Evolutionary conservation across 148 eudicot genomes (phyloP).

Genomic region (Spergularia bocconei): DNA sequence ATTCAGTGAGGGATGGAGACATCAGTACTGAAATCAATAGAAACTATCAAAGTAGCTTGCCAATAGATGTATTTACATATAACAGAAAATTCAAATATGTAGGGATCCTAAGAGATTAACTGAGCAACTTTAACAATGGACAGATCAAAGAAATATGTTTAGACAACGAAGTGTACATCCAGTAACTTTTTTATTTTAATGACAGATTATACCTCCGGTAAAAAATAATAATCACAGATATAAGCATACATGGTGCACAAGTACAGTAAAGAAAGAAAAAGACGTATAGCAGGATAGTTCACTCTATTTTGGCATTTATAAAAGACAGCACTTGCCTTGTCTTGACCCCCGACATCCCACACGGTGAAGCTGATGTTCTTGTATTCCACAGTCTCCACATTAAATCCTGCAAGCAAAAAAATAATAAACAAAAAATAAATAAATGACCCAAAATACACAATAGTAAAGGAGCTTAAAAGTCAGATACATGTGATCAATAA

Average conservation of each 20-base stretch:
- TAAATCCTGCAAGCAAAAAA: constrained; percentile 21
- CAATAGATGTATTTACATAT: background rate
- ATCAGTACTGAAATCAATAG: background rate
- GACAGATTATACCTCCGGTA: background rate
- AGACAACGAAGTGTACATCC: background rate
- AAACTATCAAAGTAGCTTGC: background rate
- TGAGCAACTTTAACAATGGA: background rate
- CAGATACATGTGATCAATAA: background rate
- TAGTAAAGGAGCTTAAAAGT: background rate
- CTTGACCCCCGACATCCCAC: constrained; percentile 40
- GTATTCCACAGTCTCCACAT: constrained; percentile 36
- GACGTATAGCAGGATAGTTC: background rate
- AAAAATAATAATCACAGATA: background rate
- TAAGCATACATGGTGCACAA: background rate
- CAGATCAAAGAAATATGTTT: background rate
- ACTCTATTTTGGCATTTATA: background rate
- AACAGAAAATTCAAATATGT: background rate
- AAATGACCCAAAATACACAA: background rate
- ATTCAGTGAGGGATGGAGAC: background rate
- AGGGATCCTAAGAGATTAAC: background rate
- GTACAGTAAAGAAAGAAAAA: background rate
- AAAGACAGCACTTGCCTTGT: constrained; percentile 27
- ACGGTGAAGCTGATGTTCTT: constrained; percentile 36
- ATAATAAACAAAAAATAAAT: constrained; percentile 12
- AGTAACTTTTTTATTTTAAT: background rate